phyloP scores from a whole-genome alignment of 768 basidiomycete species.

The Gymnopilus dilepis region DNA sequence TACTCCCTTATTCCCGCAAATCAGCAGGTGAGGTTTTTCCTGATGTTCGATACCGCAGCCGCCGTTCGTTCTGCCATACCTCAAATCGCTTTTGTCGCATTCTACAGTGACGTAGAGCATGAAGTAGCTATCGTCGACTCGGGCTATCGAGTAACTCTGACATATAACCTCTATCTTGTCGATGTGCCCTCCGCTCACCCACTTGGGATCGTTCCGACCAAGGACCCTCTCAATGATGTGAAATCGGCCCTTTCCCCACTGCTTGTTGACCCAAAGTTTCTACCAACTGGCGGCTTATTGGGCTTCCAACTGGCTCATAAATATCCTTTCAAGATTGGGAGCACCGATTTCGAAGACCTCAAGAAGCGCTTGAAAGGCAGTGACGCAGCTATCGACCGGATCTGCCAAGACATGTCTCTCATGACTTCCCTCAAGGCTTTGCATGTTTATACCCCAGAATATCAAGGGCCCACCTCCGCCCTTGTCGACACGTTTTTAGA shows the following conservation, averaged over 20 bases:
- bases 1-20: no score
- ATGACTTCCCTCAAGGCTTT: constrained; percentile 25
- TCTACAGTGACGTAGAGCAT: constrained; percentile 47
- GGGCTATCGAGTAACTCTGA: constrained; percentile 46
- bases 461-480: neutral
- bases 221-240: constrained; percentile 11
- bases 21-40: no score
- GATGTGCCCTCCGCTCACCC: neutral
- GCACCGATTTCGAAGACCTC: constrained; percentile 19
- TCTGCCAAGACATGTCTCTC: constrained; percentile 25
- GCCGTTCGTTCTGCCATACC: constrained; percentile 26
- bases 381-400: constrained; percentile 30
- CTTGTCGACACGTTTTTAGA: neutral
- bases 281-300: constrained; percentile 38
- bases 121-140: constrained; percentile 41
- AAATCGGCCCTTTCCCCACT: constrained; percentile 29
- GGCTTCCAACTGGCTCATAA: constrained; percentile 40
- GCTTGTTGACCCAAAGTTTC: constrained; percentile 30
- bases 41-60: constrained; percentile 42
- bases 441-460: constrained; percentile 14
- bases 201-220: neutral
- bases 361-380: constrained; percentile 33
- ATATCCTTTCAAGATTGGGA: constrained; percentile 34
- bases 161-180: constrained; percentile 45
- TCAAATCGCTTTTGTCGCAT: constrained; percentile 39